These are phyloP conservation scores for Clitocybe nebularis DNA, from an alignment of 1,284 basidiomycete species.

Conservation along the genomic window DNA sequence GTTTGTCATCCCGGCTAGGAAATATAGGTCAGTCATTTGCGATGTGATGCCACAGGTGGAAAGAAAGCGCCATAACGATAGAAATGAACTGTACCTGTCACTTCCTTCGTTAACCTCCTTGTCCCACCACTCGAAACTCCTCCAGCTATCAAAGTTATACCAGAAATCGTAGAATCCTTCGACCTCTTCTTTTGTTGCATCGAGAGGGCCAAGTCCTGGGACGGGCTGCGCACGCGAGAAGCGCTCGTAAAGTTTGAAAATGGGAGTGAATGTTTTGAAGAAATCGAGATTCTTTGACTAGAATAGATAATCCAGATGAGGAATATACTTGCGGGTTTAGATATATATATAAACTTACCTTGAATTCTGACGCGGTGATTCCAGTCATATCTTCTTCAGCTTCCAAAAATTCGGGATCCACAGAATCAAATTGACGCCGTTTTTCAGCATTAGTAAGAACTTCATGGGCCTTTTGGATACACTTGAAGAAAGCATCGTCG, in stretches of 20 bases:
- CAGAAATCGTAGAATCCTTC: conserved; percentile 98
- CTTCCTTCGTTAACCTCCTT: conserved; percentile 99
- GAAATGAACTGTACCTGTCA: conserved; percentile 64
- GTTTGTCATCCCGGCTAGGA: conserved; percentile 93
- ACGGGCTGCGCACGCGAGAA: conserved; percentile 92
- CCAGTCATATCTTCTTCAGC: conserved; percentile 75
- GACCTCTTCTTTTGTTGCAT: conserved; percentile 79
- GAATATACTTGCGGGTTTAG: too few relatives aligned
- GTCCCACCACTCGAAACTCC: conserved; percentile 97
- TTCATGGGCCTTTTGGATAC: conserved; percentile 96
- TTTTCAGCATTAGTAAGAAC: conserved; percentile 85
- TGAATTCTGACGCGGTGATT: conserved; percentile 58
- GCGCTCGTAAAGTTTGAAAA: conserved; percentile 88
- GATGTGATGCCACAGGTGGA: conserved; percentile 2
- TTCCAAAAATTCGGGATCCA: conserved; percentile 76
- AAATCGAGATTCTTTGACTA: conserved; percentile 42
- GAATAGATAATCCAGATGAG: background rate
- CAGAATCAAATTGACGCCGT: conserved; percentile 94
- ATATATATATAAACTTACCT: conserved; percentile 27
- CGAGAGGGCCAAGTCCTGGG: conserved; percentile 71
- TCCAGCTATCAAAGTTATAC: conserved; percentile 99
- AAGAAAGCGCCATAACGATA: background rate
- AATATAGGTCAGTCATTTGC: conserved; percentile 9
- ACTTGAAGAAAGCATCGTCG: conserved; percentile 99
- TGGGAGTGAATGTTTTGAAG: conserved; percentile 64